These are phyloP conservation scores for Calonectria fujianensis DNA, from an alignment of 2,329 filamentous ascomycete species.

Conservation along the genomic window DNA sequence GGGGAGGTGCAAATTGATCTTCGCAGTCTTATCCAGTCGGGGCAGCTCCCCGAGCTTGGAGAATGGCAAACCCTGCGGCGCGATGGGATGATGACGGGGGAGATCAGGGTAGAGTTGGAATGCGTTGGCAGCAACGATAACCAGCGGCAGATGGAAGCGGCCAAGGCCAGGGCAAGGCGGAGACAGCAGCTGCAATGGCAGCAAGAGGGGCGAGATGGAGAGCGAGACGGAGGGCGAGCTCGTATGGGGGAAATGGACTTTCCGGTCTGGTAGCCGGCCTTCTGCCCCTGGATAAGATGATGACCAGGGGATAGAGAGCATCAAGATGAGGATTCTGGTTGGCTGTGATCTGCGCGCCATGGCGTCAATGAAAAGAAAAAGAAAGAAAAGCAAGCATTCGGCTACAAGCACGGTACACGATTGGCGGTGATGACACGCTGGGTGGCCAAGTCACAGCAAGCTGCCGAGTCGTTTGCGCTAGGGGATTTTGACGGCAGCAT, in stretches of 20 bases:
- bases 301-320: conserved; percentile 3
- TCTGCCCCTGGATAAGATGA: background rate
- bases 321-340: conserved; percentile 35
- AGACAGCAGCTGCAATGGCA: conserved; percentile 46
- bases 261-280: conserved; percentile 49
- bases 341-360: conserved; percentile 21
- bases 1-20: conserved; percentile 53
- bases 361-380: conserved; percentile 24
- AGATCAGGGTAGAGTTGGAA: conserved; percentile 46
- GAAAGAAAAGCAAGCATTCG: conserved; percentile 5
- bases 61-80: conserved; percentile 50
- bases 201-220: conserved; percentile 45
- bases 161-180: conserved; percentile 44
- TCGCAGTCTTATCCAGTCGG: conserved; percentile 49
- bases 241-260: conserved; percentile 53
- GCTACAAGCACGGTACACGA: conserved; percentile 27
- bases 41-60: conserved; percentile 45
- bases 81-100: conserved; percentile 46
- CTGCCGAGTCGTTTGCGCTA: conserved; percentile 36
- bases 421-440: conserved; percentile 14
- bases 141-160: conserved; percentile 46
- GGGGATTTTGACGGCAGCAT: conserved; percentile 40
- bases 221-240: conserved; percentile 48
- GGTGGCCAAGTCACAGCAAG: conserved; percentile 11
- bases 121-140: conserved; percentile 49